Conservation (phyloP, 164 flowering plant species). For the Liriodendron chinense region DNA sequence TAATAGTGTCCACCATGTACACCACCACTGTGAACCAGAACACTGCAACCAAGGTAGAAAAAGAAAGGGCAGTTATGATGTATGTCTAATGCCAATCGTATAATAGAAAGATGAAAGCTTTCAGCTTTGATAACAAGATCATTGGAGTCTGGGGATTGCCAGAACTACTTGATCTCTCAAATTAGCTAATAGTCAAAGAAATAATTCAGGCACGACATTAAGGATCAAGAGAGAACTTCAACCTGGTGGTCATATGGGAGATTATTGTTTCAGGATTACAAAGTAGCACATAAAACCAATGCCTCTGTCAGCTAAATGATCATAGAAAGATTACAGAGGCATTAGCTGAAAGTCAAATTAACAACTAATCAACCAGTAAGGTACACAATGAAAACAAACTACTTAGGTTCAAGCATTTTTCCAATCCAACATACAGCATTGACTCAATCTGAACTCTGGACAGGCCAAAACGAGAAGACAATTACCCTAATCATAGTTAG, state of each 20-base stretch:
- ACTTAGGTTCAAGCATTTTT: no score
- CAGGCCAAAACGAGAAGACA: no score
- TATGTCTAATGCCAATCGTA: background rate
- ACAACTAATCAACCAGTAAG: background rate
- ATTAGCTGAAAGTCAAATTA: no score
- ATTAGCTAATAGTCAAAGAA: background rate
- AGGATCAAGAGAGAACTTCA: background rate
- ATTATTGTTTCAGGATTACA: background rate
- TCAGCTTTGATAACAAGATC: background rate
- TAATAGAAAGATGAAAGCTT: background rate
- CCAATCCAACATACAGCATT: no score
- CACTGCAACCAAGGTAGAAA: conserved; percentile 27
- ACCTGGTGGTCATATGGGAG: background rate
- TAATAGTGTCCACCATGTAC: conserved; percentile 53
- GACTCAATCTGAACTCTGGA: no score
- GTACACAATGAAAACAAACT: background rate
- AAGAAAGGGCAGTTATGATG: background rate
- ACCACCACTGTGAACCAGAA: conserved; percentile 51
- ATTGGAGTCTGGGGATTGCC: background rate
- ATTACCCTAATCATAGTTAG: no score
- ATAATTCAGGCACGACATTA: background rate
- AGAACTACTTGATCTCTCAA: background rate
- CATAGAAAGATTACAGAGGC: no score
- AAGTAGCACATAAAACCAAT: no score
- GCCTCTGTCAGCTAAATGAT: background rate